Percentiles rank a stretch among this genome's conserved stretches.
phyloP scores from a whole-genome alignment of 192 early-diverging fungal genomes.

The Coemansia sp. region DNA sequence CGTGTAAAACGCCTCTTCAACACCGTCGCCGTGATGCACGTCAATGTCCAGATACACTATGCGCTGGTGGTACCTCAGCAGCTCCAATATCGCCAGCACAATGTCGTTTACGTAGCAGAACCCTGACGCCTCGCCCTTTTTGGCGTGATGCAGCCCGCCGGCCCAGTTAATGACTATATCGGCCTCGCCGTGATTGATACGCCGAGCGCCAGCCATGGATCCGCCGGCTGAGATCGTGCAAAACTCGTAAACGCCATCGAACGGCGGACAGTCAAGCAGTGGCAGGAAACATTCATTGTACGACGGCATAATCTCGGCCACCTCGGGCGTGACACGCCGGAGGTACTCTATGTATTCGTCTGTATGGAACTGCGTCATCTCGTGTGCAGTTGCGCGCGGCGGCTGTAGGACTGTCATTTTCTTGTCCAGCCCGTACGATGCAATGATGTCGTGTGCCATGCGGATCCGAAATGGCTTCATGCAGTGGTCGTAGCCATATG shows the following conservation, averaged over 20 bases:
- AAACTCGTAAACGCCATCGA: constrained; percentile 95
- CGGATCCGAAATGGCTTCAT: constrained; percentile 98
- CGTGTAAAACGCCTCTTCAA: constrained; percentile 97
- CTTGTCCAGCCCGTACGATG: constrained; percentile 90
- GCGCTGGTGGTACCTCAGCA: constrained; percentile 81
- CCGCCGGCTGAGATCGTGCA: constrained; percentile 88
- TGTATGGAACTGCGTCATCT: constrained; percentile 92
- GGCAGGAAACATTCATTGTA: constrained; percentile 73
- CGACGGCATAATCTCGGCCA: constrained; percentile 62
- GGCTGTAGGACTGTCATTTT: constrained; percentile 83
- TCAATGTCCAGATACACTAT: constrained; percentile 97
- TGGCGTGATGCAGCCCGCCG: constrained; percentile 95
- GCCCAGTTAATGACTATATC: constrained; percentile 97
- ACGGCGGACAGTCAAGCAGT: constrained; percentile 92
- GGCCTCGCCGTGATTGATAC: constrained; percentile 74
- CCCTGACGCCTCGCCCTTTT: constrained; percentile 90
- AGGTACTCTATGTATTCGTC: constrained; percentile 93
- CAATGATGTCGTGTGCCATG: constrained; percentile 89
- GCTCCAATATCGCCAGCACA: constrained; percentile 86
- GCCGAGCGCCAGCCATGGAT: constrained; percentile 87
- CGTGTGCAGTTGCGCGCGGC: constrained; percentile 76
- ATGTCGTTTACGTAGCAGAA: constrained; percentile 99
- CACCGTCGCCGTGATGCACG: constrained; percentile 98
- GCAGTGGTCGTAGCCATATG: constrained; percentile 89
- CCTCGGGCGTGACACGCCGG: constrained; percentile 71